Conservation (phyloP, 2,329 filamentous ascomycete species). For the Pseudogymnoascus sp. region DNA sequence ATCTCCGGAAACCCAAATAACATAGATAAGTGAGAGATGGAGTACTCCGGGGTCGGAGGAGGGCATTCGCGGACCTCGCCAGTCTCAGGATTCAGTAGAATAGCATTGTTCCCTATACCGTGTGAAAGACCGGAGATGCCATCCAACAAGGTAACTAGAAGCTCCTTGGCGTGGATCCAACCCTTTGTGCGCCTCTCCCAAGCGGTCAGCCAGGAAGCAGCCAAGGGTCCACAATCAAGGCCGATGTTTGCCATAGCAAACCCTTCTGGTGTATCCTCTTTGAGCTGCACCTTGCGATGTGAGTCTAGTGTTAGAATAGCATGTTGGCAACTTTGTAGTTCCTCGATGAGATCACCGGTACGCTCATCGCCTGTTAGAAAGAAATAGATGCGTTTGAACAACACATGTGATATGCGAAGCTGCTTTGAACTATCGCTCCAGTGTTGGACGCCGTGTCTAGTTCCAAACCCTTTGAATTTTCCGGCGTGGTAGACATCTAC, state of each 20-base stretch:
- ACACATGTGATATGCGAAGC: slow-evolving; percentile 50
- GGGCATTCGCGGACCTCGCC: slow-evolving; percentile 4
- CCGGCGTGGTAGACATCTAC: slow-evolving; percentile 57
- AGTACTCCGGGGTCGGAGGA: not conserved
- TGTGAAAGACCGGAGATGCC: not conserved
- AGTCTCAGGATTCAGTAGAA: slow-evolving; percentile 6
- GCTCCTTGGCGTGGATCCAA: not conserved
- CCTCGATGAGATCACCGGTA: slow-evolving; percentile 46
- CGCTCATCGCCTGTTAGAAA: slow-evolving; percentile 37
- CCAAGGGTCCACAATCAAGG: slow-evolving; percentile 7
- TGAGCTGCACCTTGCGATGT: slow-evolving; percentile 7
- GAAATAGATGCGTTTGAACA: slow-evolving; percentile 32
- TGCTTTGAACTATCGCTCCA: slow-evolving; percentile 56
- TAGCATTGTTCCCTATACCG: slow-evolving; percentile 6
- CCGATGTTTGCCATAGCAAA: slow-evolving; percentile 10
- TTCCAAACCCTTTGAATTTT: slow-evolving; percentile 51
- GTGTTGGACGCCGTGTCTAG: slow-evolving; percentile 56
- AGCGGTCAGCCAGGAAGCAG: slow-evolving; percentile 1
- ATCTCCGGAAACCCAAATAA: not conserved
- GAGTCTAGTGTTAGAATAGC: slow-evolving; percentile 7
- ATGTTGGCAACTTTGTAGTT: slow-evolving; percentile 25
- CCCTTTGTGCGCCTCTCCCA: slow-evolving; percentile 11
- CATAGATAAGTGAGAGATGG: slow-evolving; percentile 8
- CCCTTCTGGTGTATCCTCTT: not conserved
- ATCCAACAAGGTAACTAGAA: slow-evolving; percentile 3